phyloP scores from a whole-genome alignment of 1,284 basidiomycete species.

The Lentinula novae-zelandiae region DNA sequence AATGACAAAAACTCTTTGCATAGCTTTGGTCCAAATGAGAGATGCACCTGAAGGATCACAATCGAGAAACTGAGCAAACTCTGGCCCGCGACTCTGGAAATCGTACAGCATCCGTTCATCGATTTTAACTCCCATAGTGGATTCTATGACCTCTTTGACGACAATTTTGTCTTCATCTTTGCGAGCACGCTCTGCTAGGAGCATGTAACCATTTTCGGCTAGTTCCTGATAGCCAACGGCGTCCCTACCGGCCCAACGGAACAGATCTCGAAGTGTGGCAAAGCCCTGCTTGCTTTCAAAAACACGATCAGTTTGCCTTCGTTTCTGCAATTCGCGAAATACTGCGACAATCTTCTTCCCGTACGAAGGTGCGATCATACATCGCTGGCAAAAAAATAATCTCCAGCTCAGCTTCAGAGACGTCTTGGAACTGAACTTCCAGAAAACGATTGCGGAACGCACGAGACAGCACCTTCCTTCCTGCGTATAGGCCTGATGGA shows the following conservation, averaged over 20 bases:
- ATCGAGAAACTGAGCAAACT: constrained; percentile 49
- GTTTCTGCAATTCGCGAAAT: constrained; percentile 91
- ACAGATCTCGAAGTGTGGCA: constrained; percentile 94
- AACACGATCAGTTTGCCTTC: constrained; percentile 86
- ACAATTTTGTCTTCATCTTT: constrained; percentile 82
- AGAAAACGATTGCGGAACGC: constrained; percentile 99
- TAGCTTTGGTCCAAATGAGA: constrained; percentile 90
- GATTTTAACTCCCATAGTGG: constrained; percentile 86
- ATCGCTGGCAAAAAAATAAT: constrained; percentile 90
- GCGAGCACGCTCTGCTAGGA: constrained; percentile 90
- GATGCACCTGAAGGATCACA: constrained; percentile 47
- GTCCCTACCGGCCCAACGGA: constrained; percentile 93
- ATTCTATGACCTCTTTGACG: constrained; percentile 92
- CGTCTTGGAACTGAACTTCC: constrained; percentile 97
- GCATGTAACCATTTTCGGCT: constrained; percentile 97
- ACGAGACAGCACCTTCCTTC: constrained; percentile 91
- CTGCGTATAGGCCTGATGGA: constrained; percentile 96
- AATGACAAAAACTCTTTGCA: constrained; percentile 87
- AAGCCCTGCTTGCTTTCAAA: constrained; percentile 99
- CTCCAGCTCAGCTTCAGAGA: constrained; percentile 92
- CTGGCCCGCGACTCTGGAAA: constrained; percentile 44
- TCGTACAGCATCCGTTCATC: constrained; percentile 71
- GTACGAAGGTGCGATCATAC: constrained; percentile 90
- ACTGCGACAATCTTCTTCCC: constrained; percentile 89
- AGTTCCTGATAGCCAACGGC: constrained; percentile 90